A percentile compares a stretch with the other conserved stretches of the same genome.
phyloP scores from a whole-genome alignment of 2,329 filamentous ascomycete genomes.

The Lojkania enalia region DNA sequence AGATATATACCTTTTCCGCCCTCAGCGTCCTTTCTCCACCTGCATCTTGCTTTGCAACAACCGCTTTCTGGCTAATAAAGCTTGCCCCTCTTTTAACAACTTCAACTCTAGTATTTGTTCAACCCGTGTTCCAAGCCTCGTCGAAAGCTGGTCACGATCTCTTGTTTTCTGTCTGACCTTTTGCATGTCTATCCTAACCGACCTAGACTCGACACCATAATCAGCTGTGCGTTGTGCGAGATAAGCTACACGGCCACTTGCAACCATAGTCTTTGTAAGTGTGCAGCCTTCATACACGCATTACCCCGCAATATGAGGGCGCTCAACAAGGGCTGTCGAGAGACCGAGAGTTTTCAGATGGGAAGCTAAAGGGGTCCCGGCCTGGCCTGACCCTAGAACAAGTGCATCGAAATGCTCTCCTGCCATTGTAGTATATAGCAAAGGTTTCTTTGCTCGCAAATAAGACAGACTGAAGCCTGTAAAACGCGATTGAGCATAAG shows the following conservation, averaged over 20 bases:
- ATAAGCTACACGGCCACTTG: constrained; percentile 56
- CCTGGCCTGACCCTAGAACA: constrained; percentile 59
- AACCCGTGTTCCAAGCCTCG: constrained; percentile 52
- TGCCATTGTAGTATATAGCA: too few relatives aligned
- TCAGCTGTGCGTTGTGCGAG: constrained; percentile 47
- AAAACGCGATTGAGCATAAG: too few relatives aligned
- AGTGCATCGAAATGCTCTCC: constrained; percentile 45
- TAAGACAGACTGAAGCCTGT: too few relatives aligned
- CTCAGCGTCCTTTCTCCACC: constrained; percentile 40
- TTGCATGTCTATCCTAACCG: constrained; percentile 51
- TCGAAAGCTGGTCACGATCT: constrained; percentile 56
- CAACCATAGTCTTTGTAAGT: constrained; percentile 61
- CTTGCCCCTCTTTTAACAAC: constrained; percentile 51
- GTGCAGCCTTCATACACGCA: constrained; percentile 62
- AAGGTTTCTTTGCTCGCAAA: too few relatives aligned
- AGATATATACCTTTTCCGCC: constrained; percentile 50
- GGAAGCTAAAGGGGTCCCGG: constrained; percentile 55
- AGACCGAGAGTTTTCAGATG: constrained; percentile 52
- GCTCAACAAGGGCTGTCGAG: constrained; percentile 54
- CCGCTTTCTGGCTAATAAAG: constrained; percentile 48
- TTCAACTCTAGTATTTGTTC: constrained; percentile 48
- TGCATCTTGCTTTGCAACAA: constrained; percentile 41
- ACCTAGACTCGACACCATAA: constrained; percentile 49
- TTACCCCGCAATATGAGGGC: constrained; percentile 56
- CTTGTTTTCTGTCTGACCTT: constrained; percentile 57